phyloP scores from a whole-genome alignment of 352 stramenopile genomes.

The Globisporangium recalcitrans region DNA sequence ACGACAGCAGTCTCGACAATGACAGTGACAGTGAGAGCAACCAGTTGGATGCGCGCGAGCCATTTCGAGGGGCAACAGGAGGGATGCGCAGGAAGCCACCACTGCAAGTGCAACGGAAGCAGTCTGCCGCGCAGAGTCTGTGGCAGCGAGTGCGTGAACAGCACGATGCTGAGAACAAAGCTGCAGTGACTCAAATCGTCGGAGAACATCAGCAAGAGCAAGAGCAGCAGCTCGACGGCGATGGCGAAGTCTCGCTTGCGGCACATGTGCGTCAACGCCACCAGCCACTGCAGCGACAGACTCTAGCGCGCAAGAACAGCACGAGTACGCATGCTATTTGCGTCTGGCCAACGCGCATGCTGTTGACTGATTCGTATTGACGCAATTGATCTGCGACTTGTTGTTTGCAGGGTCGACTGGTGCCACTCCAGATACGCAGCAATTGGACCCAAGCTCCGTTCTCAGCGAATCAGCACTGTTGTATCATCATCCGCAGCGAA shows the following conservation, averaged over 20 bases:
- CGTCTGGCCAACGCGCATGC: no score
- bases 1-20: neutral
- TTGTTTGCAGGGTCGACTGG: neutral
- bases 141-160: neutral
- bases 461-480: neutral
- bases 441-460: neutral
- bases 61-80: neutral
- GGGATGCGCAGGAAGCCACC: neutral
- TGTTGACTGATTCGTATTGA: no score
- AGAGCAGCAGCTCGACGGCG: neutral
- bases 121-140: neutral
- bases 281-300: neutral
- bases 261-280: neutral
- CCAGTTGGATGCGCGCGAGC: neutral
- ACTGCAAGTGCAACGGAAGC: neutral
- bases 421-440: neutral
- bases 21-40: constrained; percentile 1
- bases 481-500: neutral
- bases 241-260: neutral
- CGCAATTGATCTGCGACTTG: neutral
- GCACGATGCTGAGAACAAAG: neutral
- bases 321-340: neutral
- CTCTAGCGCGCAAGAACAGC: neutral
- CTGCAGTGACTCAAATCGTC: no score
- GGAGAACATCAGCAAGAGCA: neutral